Conservation (phyloP, 2,329 filamentous ascomycete species). For the Sclerotinia borealis region DNA sequence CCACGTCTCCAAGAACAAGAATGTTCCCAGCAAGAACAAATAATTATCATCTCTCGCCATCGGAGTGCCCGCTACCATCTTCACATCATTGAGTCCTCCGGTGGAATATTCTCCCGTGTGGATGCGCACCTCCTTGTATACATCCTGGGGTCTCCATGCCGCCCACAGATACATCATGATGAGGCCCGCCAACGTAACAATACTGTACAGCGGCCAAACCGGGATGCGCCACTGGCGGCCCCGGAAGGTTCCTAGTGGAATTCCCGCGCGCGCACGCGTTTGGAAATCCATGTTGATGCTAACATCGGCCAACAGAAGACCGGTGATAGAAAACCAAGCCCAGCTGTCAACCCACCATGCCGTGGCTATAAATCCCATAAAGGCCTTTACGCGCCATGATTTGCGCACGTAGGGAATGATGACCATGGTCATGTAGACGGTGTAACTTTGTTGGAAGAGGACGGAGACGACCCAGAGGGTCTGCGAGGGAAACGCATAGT, state of each 20-base stretch:
- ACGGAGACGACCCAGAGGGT: constrained; percentile 41
- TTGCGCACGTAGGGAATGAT: constrained; percentile 33
- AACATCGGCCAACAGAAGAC: constrained; percentile 37
- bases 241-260: constrained; percentile 15
- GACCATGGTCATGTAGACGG: constrained; percentile 43
- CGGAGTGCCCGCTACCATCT: constrained; percentile 31
- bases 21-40: constrained; percentile 37
- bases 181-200: constrained; percentile 29
- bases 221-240: constrained; percentile 19
- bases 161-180: constrained; percentile 40
- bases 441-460: constrained; percentile 42
- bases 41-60: constrained; percentile 40
- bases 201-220: constrained; percentile 33
- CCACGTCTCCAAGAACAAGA: constrained; percentile 37
- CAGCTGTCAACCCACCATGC: constrained; percentile 44
- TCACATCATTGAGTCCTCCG: constrained; percentile 33
- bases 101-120: constrained; percentile 38
- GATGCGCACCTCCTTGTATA: constrained; percentile 34
- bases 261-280: constrained; percentile 23
- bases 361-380: constrained; percentile 35
- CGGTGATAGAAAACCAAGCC: constrained; percentile 42
- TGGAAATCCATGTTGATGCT: constrained; percentile 39
- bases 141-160: constrained; percentile 35
- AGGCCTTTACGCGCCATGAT: constrained; percentile 16
- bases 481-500: constrained; percentile 37